Base-by-base conservation (phyloP, 768 basidiomycete species). In the Sporobolomyces phaffii region DNA sequence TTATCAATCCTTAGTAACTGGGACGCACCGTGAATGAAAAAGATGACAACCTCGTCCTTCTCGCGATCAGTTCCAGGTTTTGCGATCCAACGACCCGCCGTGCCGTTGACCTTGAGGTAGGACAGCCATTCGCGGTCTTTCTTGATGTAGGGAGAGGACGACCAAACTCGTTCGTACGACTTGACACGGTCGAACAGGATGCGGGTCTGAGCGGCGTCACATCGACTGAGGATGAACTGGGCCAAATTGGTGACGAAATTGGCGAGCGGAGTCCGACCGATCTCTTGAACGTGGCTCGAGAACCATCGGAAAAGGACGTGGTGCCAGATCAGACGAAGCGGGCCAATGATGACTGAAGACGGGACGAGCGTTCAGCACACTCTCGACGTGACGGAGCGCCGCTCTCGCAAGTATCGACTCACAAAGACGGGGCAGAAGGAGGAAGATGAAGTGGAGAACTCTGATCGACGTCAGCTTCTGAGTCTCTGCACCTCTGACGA, bases 1-100 rank as follows among this genome's bases (percentile, higher is more conserved):
- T n/a, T n/a, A n/a, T n/a, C n/a, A n/a, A n/a, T n/a, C n/a, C n/a
- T n/a, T n/a, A n/a, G n/a, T n/a, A 9, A 38, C 9, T 38, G 9
- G 5, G 4, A 20, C 64, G 34, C 5, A 48, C 70, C 70, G 18
- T 71, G 70, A 5, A 67, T 34, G 44, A 60, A 61, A 49, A 47
- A 67, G 13, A 71, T 4, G 11, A 66, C 65, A 15, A 64, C 59
- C 10, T 71, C 70, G 34, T 64, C 62, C 22, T 67, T 48, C 10
- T 9, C 18, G 22, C 62, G 41, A 34, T 64, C 53, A 3, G 48
- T 64, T 5, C 58, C 49, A 5, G 70, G 65, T 14, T 40, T 36
- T 5, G 65, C 65, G 34, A 67, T 60, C 70, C 70, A 71, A 11
- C 65, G 7, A 0, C 70, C 70, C 0, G 14, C 33, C 5, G 62